Evolutionary conservation across 73 alveolate genomes (phyloP), one percentile per base, ranked within the genome.

Genomic region (Paraurostyla sp.): DNA sequence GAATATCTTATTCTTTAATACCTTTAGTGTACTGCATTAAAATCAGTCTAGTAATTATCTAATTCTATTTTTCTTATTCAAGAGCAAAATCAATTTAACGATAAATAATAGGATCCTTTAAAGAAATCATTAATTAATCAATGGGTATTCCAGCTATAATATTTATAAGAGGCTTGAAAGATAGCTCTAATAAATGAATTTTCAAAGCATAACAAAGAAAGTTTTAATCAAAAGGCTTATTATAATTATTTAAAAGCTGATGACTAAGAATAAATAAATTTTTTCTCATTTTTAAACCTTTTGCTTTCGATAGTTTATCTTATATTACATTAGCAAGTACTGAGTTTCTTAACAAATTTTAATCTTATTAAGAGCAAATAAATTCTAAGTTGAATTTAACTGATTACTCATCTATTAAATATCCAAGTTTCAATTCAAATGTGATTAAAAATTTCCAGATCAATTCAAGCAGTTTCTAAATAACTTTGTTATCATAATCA

Each of bases 261-360:
- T 56, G 18, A 15, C 36, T 15, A 56, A 56, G 9, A 15, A 56
- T 7, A 16, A 56, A 32, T 60, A 60, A 60, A 27, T 60, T 16
- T 30, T 60, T 60, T 60, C 78, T 60, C 9, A 60, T 13, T 60
- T 30, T 60, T 30, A 29, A 29, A 27, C 78, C 78, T 60, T 60
- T 60, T 6, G 78, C 50, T 27, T 60, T 60, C 32, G 78, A 60
- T 27, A 60, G 23, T 4, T 60, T 33, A 32, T 60, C 78, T 27
- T 29, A 30, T 29, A 60, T 60, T 3, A 27, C 25, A 11, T 60
- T 16, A 3, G 78, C 22, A 27, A 60, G 45, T 27, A 3, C 7
- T 9, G 52, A 30, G 4, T 6, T 29, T 7, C 32, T 27, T 9
- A 60, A 3, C 7, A 30, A 3, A 25, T 16, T 27, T 3, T 7